Evolutionary conservation across 768 basidiomycete species (phyloP), one percentile per base, ranked within the genome.

Genomic region (Tephrocybe sp.): DNA sequence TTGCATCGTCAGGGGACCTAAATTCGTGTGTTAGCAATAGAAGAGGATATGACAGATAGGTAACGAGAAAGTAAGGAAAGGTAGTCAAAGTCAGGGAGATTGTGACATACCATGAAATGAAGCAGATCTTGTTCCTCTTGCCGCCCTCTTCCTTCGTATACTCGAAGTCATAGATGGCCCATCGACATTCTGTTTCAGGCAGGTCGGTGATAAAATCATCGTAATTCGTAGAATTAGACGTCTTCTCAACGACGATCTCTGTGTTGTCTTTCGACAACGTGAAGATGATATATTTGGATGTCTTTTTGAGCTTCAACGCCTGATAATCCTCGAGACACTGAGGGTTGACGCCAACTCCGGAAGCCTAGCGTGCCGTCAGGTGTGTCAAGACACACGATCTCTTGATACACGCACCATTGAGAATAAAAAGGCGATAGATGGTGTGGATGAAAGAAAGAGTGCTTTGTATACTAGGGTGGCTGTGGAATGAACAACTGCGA

Each of bases 151-250:
- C 83, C 63, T 77, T 81, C 72, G 86, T 78, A 60, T 77, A 97
- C 58, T 90, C 85, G 54, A 94, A 86, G 67, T 98, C 94, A 61
- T 93, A 95, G 19, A 97, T 79, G n/a, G 88, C 94, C 82, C 84
- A 99, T 69, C 88, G 75, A 62, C 88, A 90, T 53, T 86, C 80
- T 23, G 60, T 60, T 64, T 85, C 79, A 1, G 94, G 93, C 49
- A 98, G 75, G 58, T 85, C 80, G 1, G 30, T 64, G 42, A 91
- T 36, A 65, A 98, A 97, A 0, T 77, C 75, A 0, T 93, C 87
- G 68, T 90, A 97, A 16, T 74, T 63, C 1, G 48, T 13, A 3
- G 64, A 64, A 4, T 61, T 50, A 18, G 83, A 84, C 15, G 69
- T 75, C 73, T 91, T 91, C 49, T 81, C 74, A 37, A 93, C 85